Evolutionary conservation across 768 basidiomycete genomes (phyloP), one percentile per base, ranked within the genome.

Genomic region (Phlegmacium glaucopus): DNA sequence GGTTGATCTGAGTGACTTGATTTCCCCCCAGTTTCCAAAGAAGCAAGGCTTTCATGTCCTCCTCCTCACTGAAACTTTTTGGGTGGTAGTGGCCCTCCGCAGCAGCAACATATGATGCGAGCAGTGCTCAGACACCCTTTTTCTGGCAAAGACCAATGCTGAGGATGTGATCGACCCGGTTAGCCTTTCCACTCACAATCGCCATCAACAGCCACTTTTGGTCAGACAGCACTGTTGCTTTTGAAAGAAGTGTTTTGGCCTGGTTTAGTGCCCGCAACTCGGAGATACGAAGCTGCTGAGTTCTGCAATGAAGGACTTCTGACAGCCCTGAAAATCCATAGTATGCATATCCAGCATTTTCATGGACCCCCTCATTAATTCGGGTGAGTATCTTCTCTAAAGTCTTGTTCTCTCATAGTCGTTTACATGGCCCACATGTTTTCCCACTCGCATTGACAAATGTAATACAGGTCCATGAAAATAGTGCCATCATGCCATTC

Each of bases 21-120:
- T 47, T 55, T 7, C 65, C 62, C 9, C 49, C 60, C 17, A 65
- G 11, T 12, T 49, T 48, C 61, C 52, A 62, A 5, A 65, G 4
- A 0, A 64, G 43, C 9, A 63, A 13, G 0, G 46, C 53, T 15
- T 49, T 47, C 47, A 63, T 39, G 1, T 56, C 49, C 4, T 67
- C 61, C 15, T 53, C 51, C 28, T 64, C 60, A 4, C 45, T 58
- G 42, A 47, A 64, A 30, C 54, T 57, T 34, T 52, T 61, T 29
- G 61, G 56, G 4, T 53, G 35, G 30, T 67, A 66, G 0, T 42
- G n/a, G 0, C 57, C 60, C 16, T 43, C 15, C 4, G 50, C 57
- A 3, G 59, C 59, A 1, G 36, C 42, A 10, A 47, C 10, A 25
- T 46, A 40, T 6, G 11, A 6, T 1, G 28, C 34, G 1, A 61